phyloP scores from a whole-genome alignment of 2,329 filamentous ascomycete species.

The Didymellaceae sp. region DNA sequence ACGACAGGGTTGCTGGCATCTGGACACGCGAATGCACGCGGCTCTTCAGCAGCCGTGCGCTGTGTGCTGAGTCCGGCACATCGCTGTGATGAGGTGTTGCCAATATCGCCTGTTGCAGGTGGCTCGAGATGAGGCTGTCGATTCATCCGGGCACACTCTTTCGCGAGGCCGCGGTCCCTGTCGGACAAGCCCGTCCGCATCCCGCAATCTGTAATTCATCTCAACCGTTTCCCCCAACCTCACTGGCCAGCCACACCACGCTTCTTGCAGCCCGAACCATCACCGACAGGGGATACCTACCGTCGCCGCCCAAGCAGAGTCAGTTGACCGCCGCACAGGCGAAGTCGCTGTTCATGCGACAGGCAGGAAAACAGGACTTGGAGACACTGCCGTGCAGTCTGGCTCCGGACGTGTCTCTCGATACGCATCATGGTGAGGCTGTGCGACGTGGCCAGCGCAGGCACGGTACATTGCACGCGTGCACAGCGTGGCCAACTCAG shows the following conservation, averaged over 20 bases:
- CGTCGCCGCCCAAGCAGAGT: constrained; percentile 27
- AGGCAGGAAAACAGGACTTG: constrained; percentile 13
- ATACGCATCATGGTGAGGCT: constrained; percentile 24
- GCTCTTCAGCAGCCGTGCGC: constrained; percentile 29
- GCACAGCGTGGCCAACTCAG: constrained; percentile 33
- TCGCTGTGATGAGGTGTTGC: constrained; percentile 23
- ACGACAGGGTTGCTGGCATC: constrained; percentile 6
- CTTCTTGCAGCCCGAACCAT: constrained; percentile 21
- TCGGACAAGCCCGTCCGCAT: constrained; percentile 13
- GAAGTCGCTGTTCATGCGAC: constrained; percentile 17
- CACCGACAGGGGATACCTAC: constrained; percentile 16
- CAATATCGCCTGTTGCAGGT: constrained; percentile 34
- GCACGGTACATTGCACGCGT: constrained; percentile 21
- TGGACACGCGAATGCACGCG: constrained; percentile 13
- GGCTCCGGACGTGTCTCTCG: constrained; percentile 1
- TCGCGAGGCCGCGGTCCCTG: constrained; percentile 6
- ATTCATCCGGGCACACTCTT: constrained; percentile 1
- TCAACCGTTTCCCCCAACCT: constrained; percentile 14
- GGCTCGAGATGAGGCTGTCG: constrained; percentile 32
- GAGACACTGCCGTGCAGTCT: no score
- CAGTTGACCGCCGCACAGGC: constrained; percentile 22
- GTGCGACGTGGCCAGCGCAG: constrained; percentile 21
- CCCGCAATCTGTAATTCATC: constrained; percentile 17
- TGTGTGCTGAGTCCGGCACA: constrained; percentile 7
- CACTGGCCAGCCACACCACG: constrained; percentile 22